Conservation (phyloP, 805 yeast genomes). For the Saturnispora saitoi region DNA sequence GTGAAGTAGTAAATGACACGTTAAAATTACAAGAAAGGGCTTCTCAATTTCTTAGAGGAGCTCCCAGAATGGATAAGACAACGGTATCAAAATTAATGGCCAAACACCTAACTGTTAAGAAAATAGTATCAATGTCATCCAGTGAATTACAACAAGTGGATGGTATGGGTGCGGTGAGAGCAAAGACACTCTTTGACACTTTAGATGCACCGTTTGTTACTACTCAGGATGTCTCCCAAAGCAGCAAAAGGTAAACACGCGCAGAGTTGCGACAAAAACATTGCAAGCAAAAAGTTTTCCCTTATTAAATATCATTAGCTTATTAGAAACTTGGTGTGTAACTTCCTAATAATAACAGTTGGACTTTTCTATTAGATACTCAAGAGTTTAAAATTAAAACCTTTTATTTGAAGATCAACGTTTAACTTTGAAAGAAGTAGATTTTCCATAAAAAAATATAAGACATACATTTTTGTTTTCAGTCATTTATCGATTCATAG, state of each 20-base stretch:
- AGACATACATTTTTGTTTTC: not conserved
- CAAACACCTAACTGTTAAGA: constrained; percentile 1
- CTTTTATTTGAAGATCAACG: not conserved
- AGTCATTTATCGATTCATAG: too few species aligned
- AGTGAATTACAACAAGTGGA: constrained; percentile 6
- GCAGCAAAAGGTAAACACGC: constrained; percentile 9
- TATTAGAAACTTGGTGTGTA: not conserved
- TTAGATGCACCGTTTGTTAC: constrained; percentile 9
- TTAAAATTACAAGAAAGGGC: constrained; percentile 29
- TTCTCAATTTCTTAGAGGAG: constrained; percentile 4
- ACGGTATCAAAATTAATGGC: constrained; percentile 5
- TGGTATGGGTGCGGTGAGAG: constrained; percentile 10
- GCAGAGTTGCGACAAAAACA: not conserved
- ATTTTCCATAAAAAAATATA: not conserved
- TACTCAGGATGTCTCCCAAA: constrained; percentile 6
- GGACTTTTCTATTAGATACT: not conserved
- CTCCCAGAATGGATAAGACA: constrained; percentile 7
- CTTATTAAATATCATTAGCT: not conserved
- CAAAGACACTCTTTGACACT: constrained; percentile 6
- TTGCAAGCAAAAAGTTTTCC: constrained; percentile 5
- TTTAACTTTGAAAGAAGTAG: not conserved
- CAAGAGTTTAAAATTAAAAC: not conserved
- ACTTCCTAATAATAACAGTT: not conserved
- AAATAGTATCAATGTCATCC: constrained; percentile 4
- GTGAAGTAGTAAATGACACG: constrained; percentile 19